Evolutionary conservation across 2,329 filamentous ascomycete species (phyloP).

Genomic region (Daldinia eschscholtzii): DNA sequence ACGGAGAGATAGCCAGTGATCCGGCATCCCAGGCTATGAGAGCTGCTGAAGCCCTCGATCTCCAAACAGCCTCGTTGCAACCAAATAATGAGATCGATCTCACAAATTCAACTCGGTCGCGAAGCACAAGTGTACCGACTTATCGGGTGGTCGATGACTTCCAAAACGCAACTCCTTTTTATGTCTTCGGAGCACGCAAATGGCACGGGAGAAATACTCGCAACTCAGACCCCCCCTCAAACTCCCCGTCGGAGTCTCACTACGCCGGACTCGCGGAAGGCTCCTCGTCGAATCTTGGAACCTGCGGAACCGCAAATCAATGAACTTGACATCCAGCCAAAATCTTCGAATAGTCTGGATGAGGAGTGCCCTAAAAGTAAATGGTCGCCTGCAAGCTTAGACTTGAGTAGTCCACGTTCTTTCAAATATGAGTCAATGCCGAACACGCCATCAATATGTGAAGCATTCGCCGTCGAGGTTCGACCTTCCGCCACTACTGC

Average conservation of each 20-base stretch:
- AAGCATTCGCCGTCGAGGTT: slow-evolving; percentile 49
- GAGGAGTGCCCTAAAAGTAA: slow-evolving; percentile 32
- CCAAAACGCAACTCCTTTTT: slow-evolving; percentile 61
- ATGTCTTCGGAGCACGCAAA: slow-evolving; percentile 59
- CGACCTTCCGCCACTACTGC: slow-evolving; percentile 34
- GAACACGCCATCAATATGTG: slow-evolving; percentile 48
- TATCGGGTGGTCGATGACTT: slow-evolving; percentile 60
- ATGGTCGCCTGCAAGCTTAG: slow-evolving; percentile 34
- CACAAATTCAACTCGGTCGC: slow-evolving; percentile 55
- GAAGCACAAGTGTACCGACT: slow-evolving; percentile 65
- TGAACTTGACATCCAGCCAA: slow-evolving; percentile 14
- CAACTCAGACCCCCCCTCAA: slow-evolving; percentile 19
- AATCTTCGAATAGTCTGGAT: slow-evolving; percentile 23
- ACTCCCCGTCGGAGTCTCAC: slow-evolving; percentile 17
- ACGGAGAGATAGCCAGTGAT: slow-evolving; percentile 55
- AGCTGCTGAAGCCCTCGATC: slow-evolving; percentile 69
- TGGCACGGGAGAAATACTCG: slow-evolving; percentile 17
- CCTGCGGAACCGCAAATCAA: slow-evolving; percentile 10
- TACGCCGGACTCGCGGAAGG: slow-evolving; percentile 27
- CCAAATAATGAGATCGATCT: slow-evolving; percentile 63
- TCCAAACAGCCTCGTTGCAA: slow-evolving; percentile 67
- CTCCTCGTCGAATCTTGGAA: slow-evolving; percentile 28
- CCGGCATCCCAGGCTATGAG: slow-evolving; percentile 68
- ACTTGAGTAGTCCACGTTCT: slow-evolving; percentile 40
- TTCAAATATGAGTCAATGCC: slow-evolving; percentile 43